Percentiles rank a stretch among this genome's conserved stretches.
Conservation (phyloP, 371 early-diverging fungal genomes). For the Nosema muscidifuracis region DNA sequence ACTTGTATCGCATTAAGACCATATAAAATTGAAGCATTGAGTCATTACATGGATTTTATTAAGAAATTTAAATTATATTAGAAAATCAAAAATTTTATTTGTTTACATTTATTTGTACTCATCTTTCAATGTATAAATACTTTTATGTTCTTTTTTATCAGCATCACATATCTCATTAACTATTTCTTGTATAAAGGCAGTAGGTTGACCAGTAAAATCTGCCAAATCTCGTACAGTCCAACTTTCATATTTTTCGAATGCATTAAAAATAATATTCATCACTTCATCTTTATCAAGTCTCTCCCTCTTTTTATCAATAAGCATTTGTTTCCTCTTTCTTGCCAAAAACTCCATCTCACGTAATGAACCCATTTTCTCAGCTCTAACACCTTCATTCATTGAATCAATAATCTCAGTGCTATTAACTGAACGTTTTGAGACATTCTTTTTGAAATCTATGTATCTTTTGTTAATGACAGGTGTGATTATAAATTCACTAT, state of each 20-base stretch:
- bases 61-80: slow-evolving; percentile 25
- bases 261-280: slow-evolving; percentile 63
- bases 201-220: slow-evolving; percentile 62
- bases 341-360: slow-evolving; percentile 61
- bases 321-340: slow-evolving; percentile 59
- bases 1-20: slow-evolving; percentile 49
- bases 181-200: slow-evolving; percentile 64
- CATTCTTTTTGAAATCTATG: slow-evolving; percentile 56
- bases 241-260: slow-evolving; percentile 61
- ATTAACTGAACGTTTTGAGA: slow-evolving; percentile 4
- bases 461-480: slow-evolving; percentile 61
- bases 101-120: slow-evolving; percentile 57
- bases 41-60: not conserved
- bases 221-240: slow-evolving; percentile 64
- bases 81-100: not conserved
- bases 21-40: slow-evolving; percentile 2
- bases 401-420: slow-evolving; percentile 52
- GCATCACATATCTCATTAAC: slow-evolving; percentile 61
- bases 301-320: slow-evolving; percentile 63
- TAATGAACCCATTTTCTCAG: slow-evolving; percentile 56
- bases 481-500: slow-evolving; percentile 50
- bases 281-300: slow-evolving; percentile 61
- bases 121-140: slow-evolving; percentile 61
- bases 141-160: slow-evolving; percentile 63
- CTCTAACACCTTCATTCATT: slow-evolving; percentile 51